Evolutionary conservation across 441 rosid species (phyloP).

Genomic region (Cnidoscolus chayamansa): DNA sequence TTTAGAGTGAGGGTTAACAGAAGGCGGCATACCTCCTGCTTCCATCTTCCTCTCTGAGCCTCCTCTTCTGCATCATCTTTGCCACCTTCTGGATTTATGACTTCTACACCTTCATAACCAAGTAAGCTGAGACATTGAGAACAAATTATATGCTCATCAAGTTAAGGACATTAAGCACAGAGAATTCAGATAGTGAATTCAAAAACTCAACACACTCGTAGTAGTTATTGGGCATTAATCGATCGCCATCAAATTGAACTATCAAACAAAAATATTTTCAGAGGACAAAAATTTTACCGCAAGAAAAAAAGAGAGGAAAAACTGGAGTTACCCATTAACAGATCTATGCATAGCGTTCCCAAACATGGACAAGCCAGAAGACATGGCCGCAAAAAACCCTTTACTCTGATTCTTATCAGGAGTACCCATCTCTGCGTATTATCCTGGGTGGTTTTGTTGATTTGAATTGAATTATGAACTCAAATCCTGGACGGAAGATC

Average conservation of each 20-base stretch:
- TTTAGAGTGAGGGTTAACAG: background rate
- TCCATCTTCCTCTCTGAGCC: slow-evolving; percentile 12
- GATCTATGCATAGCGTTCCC: slow-evolving; percentile 7
- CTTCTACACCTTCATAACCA: slow-evolving; percentile 10
- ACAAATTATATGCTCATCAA: background rate
- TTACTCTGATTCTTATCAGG: background rate
- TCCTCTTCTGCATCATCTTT: slow-evolving; percentile 8
- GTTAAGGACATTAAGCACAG: background rate
- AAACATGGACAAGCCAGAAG: slow-evolving; percentile 4
- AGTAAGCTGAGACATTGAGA: background rate
- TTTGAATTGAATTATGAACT: background rate
- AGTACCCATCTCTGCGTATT: background rate
- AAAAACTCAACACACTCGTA: background rate
- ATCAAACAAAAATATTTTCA: background rate
- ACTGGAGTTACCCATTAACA: slow-evolving; percentile 1
- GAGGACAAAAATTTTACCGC: too few species aligned
- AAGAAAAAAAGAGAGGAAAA: background rate
- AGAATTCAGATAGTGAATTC: background rate
- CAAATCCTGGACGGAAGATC: too few species aligned
- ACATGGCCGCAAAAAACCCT: slow-evolving; percentile 1
- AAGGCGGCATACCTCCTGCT: slow-evolving; percentile 6
- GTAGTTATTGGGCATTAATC: background rate
- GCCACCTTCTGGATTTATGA: slow-evolving; percentile 9
- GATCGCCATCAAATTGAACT: background rate
- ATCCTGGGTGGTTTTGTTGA: background rate